These are phyloP conservation scores for Stachybotrys elegans DNA, from an alignment of 2,329 filamentous ascomycete species.

Conservation along the genomic window DNA sequence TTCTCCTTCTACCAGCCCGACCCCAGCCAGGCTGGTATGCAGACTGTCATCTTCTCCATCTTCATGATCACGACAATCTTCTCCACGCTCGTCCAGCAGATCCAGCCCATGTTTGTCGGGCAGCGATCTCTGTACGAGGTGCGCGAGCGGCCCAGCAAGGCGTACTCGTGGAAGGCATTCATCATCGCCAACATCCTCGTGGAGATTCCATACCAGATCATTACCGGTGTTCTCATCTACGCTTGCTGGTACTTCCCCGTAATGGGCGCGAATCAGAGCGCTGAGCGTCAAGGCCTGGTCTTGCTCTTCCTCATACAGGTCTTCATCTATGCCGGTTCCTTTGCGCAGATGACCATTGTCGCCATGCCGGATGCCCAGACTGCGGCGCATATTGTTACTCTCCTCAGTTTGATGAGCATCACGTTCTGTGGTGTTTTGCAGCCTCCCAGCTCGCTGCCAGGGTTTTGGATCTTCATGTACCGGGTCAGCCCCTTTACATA, in stretches of 20 bases:
- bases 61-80: slow-evolving; percentile 77
- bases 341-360: slow-evolving; percentile 69
- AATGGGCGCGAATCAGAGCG: slow-evolving; percentile 38
- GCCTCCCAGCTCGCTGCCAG: slow-evolving; percentile 50
- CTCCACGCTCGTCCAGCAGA: slow-evolving; percentile 62
- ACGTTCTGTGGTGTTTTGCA: slow-evolving; percentile 64
- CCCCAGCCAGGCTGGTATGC: slow-evolving; percentile 61
- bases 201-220: slow-evolving; percentile 66
- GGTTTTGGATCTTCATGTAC: slow-evolving; percentile 77
- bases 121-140: slow-evolving; percentile 73
- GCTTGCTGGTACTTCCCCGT: slow-evolving; percentile 66
- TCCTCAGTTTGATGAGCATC: slow-evolving; percentile 53
- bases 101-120: slow-evolving; percentile 72
- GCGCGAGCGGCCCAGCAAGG: slow-evolving; percentile 67
- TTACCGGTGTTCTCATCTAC: slow-evolving; percentile 59
- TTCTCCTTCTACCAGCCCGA: slow-evolving; percentile 61
- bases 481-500: slow-evolving; percentile 63
- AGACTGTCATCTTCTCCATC: slow-evolving; percentile 68
- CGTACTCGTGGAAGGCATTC: slow-evolving; percentile 72
- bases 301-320: slow-evolving; percentile 61
- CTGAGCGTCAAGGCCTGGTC: slow-evolving; percentile 58
- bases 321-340: slow-evolving; percentile 66
- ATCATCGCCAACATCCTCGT: slow-evolving; percentile 66
- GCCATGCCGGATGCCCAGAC: slow-evolving; percentile 65
- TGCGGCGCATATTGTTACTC: slow-evolving; percentile 56